Percentiles rank a stretch among this genome's conserved stretches.
Evolutionary conservation across 495 filamentous ascomycete genomes (phyloP).

Genomic region (Talaromyces trachyspermus): DNA sequence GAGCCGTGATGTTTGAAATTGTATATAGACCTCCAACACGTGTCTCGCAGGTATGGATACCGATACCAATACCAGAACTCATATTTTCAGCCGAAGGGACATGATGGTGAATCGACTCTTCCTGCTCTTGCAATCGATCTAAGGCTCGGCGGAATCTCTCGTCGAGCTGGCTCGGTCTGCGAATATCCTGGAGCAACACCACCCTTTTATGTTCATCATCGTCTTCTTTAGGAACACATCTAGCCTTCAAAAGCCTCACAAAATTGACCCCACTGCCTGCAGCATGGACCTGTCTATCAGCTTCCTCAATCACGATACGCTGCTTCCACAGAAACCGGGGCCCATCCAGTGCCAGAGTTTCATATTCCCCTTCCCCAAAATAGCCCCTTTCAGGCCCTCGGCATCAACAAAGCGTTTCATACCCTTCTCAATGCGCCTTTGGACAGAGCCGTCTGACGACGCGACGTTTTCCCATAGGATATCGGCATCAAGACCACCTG

Average conservation of each 20-base stretch:
- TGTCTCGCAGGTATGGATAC: not conserved
- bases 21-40: constrained; percentile 17
- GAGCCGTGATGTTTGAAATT: constrained; percentile 38
- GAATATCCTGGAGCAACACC: constrained; percentile 32
- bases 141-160: constrained; percentile 27
- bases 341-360: constrained; percentile 82
- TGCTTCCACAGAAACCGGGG: constrained; percentile 63
- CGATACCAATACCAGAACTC: not conserved
- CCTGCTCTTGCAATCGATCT: constrained; percentile 13
- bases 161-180: constrained; percentile 41
- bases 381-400: constrained; percentile 50
- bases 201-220: constrained; percentile 11
- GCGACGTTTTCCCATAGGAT: constrained; percentile 79
- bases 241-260: constrained; percentile 52
- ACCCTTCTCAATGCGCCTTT: constrained; percentile 48
- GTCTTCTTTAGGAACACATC: constrained; percentile 44
- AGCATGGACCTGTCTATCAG: constrained; percentile 42
- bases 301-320: constrained; percentile 55
- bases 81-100: not conserved
- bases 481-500: constrained; percentile 73
- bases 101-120: not conserved
- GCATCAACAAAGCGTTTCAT: constrained; percentile 61
- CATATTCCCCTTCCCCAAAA: constrained; percentile 95
- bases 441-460: constrained; percentile 34
- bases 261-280: constrained; percentile 68